phyloP scores from a whole-genome alignment of 805 yeast species.

The Torulaspora quercuum region DNA sequence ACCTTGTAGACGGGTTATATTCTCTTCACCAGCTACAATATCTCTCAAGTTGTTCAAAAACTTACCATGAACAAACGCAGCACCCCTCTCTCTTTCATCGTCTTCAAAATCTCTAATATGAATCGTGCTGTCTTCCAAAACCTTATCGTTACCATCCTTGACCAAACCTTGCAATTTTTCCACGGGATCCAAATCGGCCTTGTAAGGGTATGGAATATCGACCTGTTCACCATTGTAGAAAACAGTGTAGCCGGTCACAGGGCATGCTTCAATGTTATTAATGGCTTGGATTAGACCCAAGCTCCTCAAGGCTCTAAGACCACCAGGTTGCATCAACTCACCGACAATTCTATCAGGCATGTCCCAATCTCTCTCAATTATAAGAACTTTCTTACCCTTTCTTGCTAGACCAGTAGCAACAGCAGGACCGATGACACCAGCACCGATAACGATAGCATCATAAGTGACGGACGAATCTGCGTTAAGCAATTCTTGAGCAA shows the following conservation, averaged over 20 bases:
- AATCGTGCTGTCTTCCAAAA: slow-evolving; percentile 50
- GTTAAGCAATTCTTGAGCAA: slow-evolving; percentile 22
- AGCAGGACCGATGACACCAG: slow-evolving; percentile 97
- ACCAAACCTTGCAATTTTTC: slow-evolving; percentile 56
- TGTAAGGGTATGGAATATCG: slow-evolving; percentile 67
- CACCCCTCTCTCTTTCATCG: slow-evolving; percentile 60
- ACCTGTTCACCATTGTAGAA: slow-evolving; percentile 58
- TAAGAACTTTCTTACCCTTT: slow-evolving; percentile 76
- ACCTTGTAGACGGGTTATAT: slow-evolving; percentile 78
- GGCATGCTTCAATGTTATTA: slow-evolving; percentile 57
- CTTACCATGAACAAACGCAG: slow-evolving; percentile 89
- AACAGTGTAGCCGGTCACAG: slow-evolving; percentile 77
- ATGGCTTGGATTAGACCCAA: slow-evolving; percentile 72
- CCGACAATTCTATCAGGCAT: slow-evolving; percentile 97
- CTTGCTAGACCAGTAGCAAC: slow-evolving; percentile 86
- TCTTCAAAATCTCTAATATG: slow-evolving; percentile 53
- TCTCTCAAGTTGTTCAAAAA: slow-evolving; percentile 73
- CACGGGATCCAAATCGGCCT: slow-evolving; percentile 45
- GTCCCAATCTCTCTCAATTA: slow-evolving; percentile 82
- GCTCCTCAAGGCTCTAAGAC: slow-evolving; percentile 76
- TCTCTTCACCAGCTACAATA: slow-evolving; percentile 64
- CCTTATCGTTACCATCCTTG: slow-evolving; percentile 54
- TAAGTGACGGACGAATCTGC: slow-evolving; percentile 40
- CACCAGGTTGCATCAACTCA: slow-evolving; percentile 95
- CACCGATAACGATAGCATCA: slow-evolving; percentile 92